Evolutionary conservation across 345 rosid species (phyloP).

Genomic region (Hibiscus syriacus): DNA sequence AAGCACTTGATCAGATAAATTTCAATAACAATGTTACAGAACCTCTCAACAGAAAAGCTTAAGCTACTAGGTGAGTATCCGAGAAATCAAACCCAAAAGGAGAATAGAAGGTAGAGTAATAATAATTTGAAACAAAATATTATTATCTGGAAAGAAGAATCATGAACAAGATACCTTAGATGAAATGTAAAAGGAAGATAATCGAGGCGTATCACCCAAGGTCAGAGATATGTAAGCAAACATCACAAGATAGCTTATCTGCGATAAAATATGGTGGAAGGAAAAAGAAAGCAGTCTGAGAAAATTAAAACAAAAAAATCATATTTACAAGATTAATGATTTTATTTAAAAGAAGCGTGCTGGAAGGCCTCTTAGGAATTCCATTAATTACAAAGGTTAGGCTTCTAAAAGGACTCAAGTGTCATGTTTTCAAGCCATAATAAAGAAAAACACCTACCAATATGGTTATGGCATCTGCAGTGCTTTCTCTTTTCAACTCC

Average conservation of each 20-base stretch:
- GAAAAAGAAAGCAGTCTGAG: neutral
- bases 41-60: neutral
- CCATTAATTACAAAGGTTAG: neutral
- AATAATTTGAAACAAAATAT: neutral
- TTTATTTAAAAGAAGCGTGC: no score
- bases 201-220: slow-evolving; percentile 67
- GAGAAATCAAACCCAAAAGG: neutral
- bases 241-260: slow-evolving; percentile 99
- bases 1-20: no score
- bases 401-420: neutral
- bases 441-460: slow-evolving; percentile 31
- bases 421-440: neutral
- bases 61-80: neutral
- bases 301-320: neutral
- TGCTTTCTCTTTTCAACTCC: slow-evolving; percentile 92
- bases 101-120: neutral
- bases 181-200: slow-evolving; percentile 65
- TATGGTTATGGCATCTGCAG: slow-evolving; percentile 91
- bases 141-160: slow-evolving; percentile 3
- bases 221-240: slow-evolving; percentile 93
- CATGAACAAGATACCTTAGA: slow-evolving; percentile 54
- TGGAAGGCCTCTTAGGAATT: neutral
- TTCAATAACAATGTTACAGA: neutral
- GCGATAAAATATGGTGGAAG: slow-evolving; percentile 23
- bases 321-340: neutral